These are phyloP conservation scores for Gossypium sturtianum DNA, from an alignment of 345 rosid species.

Conservation along the genomic window DNA sequence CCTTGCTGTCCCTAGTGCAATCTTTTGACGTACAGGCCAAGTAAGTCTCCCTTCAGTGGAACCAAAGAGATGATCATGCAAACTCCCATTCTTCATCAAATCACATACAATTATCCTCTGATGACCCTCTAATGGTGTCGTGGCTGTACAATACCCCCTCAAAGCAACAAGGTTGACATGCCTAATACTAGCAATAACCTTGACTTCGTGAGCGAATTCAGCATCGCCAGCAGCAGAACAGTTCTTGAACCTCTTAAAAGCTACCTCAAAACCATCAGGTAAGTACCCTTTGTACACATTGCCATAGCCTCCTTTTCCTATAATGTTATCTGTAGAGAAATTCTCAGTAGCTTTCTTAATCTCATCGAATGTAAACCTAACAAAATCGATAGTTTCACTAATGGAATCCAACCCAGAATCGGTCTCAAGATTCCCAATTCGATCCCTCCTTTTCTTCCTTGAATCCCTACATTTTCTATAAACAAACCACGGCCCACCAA, in stretches of 20 bases:
- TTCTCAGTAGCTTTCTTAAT: slow-evolving; percentile 65
- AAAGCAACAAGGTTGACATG: slow-evolving; percentile 80
- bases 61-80: slow-evolving; percentile 75
- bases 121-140: slow-evolving; percentile 71
- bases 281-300: slow-evolving; percentile 69
- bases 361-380: slow-evolving; percentile 61
- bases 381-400: slow-evolving; percentile 58
- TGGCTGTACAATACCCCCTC: slow-evolving; percentile 85
- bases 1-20: slow-evolving; percentile 79
- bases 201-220: slow-evolving; percentile 65
- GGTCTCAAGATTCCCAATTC: slow-evolving; percentile 24
- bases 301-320: slow-evolving; percentile 86
- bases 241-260: slow-evolving; percentile 83
- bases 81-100: slow-evolving; percentile 72
- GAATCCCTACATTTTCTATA: slow-evolving; percentile 23
- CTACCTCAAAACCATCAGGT: slow-evolving; percentile 64
- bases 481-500: slow-evolving; percentile 38
- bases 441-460: slow-evolving; percentile 22
- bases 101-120: slow-evolving; percentile 94
- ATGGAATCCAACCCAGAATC: slow-evolving; percentile 43
- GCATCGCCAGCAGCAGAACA: slow-evolving; percentile 71
- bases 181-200: slow-evolving; percentile 85
- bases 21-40: slow-evolving; percentile 78
- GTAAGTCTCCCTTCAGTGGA: slow-evolving; percentile 39
- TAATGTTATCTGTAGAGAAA: slow-evolving; percentile 60